Evolutionary conservation across 2,329 filamentous ascomycete genomes (phyloP), one percentile per base, ranked within the genome.

Genomic region (Colletotrichum sp.): DNA sequence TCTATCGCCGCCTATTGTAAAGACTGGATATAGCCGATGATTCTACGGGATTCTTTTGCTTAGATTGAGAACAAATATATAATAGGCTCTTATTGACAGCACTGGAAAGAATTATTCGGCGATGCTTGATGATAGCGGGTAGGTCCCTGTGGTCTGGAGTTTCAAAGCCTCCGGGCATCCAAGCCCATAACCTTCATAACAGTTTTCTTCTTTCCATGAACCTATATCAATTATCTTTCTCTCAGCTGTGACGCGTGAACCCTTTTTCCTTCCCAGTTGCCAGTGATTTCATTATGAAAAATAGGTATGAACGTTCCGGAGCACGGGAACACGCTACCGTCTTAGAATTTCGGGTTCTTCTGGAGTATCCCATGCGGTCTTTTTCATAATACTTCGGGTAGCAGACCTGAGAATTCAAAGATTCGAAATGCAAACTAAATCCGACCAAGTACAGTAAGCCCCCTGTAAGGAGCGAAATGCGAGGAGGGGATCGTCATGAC

Each of bases 191-290:
- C 1, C 1, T 48, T 4, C 5, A 44, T 44, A 1, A 44, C 3
- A 44, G 3, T 39, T 39, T 39, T 8, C 36, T 39, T 2, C 36
- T 44, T 44, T 1, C 3, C 39, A 44, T 9, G 19, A 44, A 44
- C 39, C 2, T n/a, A 3, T 0, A 2, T 44, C 39, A 44, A 44
- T 11, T 1, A 44, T n/a, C 5, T 44, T 11, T 9, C 5, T n/a
- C 8, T 44, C 16, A n/a, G 3, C 3, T 44, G 39, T 44, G 19
- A 44, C 39, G 1, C 5, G 3, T 44, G 1, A n/a, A 44, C 8
- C 3, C 39, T 1, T 8, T 44, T 44, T n/a, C 5, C 16, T 9
- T 39, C 16, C 36, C 8, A 39, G 8, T 39, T 9, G 36, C 36
- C 36, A 36, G 15, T 36, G 34, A 36, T 15, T 36, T 5, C 16